Evolutionary conservation across 1,284 basidiomycete genomes (phyloP).

Genomic region (Grifola frondosa): DNA sequence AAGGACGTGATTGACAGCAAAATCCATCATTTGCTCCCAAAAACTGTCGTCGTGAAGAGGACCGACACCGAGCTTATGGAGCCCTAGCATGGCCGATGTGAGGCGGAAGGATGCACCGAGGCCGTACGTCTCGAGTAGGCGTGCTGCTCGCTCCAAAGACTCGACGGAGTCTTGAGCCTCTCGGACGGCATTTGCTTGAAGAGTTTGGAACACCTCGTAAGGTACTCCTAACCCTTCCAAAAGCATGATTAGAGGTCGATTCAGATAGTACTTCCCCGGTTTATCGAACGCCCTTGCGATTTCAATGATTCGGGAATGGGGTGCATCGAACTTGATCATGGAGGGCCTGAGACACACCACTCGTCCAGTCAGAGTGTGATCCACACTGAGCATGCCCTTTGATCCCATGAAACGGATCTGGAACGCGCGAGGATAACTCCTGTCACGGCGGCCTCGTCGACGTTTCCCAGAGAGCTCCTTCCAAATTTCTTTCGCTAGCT

Average conservation of each 20-base stretch:
- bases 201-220: conserved; percentile 50
- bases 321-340: conserved; percentile 73
- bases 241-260: conserved; percentile 71
- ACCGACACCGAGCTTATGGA: conserved; percentile 37
- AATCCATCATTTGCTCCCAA: conserved; percentile 50
- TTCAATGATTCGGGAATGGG: conserved; percentile 59
- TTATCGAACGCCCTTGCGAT: conserved; percentile 63
- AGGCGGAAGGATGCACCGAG: conserved; percentile 43
- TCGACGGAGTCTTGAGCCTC: conserved; percentile 43
- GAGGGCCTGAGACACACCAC: conserved; percentile 64
- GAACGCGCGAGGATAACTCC: conserved; percentile 46
- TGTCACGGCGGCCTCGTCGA: conserved; percentile 36
- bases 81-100: conserved; percentile 36
- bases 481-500: conserved; percentile 56
- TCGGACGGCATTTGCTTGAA: conserved; percentile 54
- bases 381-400: conserved; percentile 71
- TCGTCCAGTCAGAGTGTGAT: conserved; percentile 51
- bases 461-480: conserved; percentile 39
- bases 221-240: conserved; percentile 55
- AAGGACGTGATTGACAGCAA: conserved; percentile 59
- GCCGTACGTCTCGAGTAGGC: conserved; percentile 45
- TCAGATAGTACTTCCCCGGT: conserved; percentile 60
- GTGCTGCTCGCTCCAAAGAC: conserved; percentile 45
- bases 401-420: conserved; percentile 63
- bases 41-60: conserved; percentile 42